Evolutionary conservation across 805 yeast genomes (phyloP), one percentile per base, ranked within the genome.

Genomic region (Candida takata): DNA sequence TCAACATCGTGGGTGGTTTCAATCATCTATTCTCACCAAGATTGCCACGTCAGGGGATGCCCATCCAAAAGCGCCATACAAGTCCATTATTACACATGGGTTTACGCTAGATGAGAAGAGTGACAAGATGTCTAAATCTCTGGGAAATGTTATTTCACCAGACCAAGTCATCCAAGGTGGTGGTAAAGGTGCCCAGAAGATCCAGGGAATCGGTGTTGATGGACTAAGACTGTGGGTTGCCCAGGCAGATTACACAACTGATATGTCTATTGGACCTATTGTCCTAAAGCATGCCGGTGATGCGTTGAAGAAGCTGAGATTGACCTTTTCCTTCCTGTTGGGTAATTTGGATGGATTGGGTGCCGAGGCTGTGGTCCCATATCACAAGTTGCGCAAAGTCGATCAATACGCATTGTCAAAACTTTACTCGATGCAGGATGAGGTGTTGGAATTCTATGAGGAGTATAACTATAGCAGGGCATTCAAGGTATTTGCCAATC

Each of bases 1-100:
- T 54, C 99, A 92, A 58, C 98, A 92, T 54, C 73, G 99, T 41
- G 99, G 99, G 1, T 92, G 99, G 99, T 92, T 92, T 57, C 99
- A 92, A 62, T 84, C 95, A 23, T 86, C 96, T 1, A 61, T 92
- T 19, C 63, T 92, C 39, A 87, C 94, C 17, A 83, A 77, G 51
- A 71, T 86, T 16, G 83, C 82, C 4, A 59, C 47, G 7, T 45
- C 59, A 6, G 42, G 40, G 18, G 49, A 44, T 1, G 16, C 24
- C 1, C 27, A 31, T 2, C 49, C 60, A 12, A 38, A 29, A 1
- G 76, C 84, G 0, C 97, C 98, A 0, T 92, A 73, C 58, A 71
- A 70, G 41, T 67, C 70, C 17, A 72, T 92, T 25, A 70, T 92
- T 19, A 92, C 98, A 0, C 98, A 92, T 58, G 99, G 99, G 0